phyloP scores from a whole-genome alignment of 1,284 basidiomycete genomes.

The Leccinum fuscescens region DNA sequence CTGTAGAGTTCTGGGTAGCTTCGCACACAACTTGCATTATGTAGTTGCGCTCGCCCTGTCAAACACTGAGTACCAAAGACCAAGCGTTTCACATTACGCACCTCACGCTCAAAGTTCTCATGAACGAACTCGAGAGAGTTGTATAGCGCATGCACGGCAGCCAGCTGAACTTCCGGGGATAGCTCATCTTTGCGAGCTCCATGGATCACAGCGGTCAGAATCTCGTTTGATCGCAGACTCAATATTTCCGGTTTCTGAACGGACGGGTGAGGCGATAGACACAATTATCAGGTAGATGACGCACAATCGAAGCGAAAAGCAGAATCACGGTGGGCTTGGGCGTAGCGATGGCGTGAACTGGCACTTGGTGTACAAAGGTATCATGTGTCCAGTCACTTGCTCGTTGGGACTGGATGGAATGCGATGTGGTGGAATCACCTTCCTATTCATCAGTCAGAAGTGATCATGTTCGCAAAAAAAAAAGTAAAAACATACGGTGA shows the following conservation, averaged over 20 bases:
- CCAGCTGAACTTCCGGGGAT: constrained; percentile 91
- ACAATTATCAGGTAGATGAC: constrained; percentile 36
- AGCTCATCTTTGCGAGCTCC: constrained; percentile 96
- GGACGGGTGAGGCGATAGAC: constrained; percentile 15
- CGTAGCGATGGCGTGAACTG: no score
- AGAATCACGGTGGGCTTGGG: no score
- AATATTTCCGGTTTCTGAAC: constrained; percentile 87
- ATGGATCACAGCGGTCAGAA: constrained; percentile 97
- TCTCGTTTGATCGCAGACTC: constrained; percentile 90
- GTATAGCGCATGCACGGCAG: constrained; percentile 89
- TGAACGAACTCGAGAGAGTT: constrained; percentile 98
- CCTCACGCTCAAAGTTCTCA: constrained; percentile 97
- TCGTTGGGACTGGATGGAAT: no score
- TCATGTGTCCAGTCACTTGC: no score
- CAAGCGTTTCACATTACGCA: constrained; percentile 35
- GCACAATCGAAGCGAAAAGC: constrained; percentile 60
- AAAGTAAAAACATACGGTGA: no score
- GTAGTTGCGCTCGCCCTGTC: constrained; percentile 95
- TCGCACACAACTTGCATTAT: constrained; percentile 99
- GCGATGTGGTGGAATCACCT: no score
- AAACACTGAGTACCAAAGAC: constrained; percentile 8
- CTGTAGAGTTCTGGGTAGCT: constrained; percentile 84
- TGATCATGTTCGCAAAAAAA: no score
- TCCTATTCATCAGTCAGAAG: no score
- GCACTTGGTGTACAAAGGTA: no score